Base-by-base conservation (phyloP, 1,284 basidiomycete genomes). In the Porodaedalea pini region DNA sequence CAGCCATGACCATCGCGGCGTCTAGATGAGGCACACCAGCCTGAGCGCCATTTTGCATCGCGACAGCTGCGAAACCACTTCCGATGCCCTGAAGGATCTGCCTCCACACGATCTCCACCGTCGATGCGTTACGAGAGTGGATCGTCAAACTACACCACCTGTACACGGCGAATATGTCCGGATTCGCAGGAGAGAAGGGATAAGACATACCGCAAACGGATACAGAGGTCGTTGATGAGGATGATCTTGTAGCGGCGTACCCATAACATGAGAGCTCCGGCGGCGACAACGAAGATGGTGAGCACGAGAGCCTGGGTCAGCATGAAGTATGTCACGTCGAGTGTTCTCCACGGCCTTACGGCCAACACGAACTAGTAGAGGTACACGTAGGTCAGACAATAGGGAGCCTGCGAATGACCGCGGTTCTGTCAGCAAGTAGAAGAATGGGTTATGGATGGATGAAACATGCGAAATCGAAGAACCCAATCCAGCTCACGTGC, bases 1-100 rank as follows among this genome's bases (percentile, higher is more conserved):
- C 76, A 0, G 92, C 92, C 3, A 88, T 94, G 54, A 88, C 87
- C 63, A 87, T 85, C 0, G 90, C 92, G 21, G 94, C 85, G 64
- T 94, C 90, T 27, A 73, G 69, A 67, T 91, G 90, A 0, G 83
- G 75, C 1, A 92, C 91, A 7, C 83, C 77, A 2, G 88, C 90
- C 69, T 94, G 92, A 0, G 90, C 85, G 39, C 83, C 85, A 56
- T 92, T 86, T 69, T 89, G 88, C 4, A 80, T 75, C 7, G 85
- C 73, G 48, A 86, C 76, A 1, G 86, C 79, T 0, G 90, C 85
- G 62, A 92, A 80, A 21, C 91, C 92, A 23, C 90, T 90, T 13
- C 90, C 90, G 13, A 87, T 72, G 54, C 89, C 89, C 71, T 91
- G 88, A 34, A 92, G 73, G 50, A 92, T 73, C 68, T 92, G 87